phyloP scores from a whole-genome alignment of 2,329 filamentous ascomycete species.

The Diaporthe sp. region DNA sequence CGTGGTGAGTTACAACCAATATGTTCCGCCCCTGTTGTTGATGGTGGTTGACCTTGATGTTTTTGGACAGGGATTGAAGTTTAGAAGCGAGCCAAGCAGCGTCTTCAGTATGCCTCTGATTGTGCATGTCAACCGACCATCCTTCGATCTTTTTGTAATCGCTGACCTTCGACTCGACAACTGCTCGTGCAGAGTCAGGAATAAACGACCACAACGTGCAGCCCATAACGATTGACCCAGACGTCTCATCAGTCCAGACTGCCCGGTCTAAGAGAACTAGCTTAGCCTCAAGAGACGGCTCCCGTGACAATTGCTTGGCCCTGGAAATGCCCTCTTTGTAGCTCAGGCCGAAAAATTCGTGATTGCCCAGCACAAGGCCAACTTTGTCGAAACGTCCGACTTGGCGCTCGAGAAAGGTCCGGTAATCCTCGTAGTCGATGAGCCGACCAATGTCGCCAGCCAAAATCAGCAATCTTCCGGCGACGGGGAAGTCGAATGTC shows the following conservation, averaged over 20 bases:
- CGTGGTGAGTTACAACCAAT: slow-evolving; percentile 67
- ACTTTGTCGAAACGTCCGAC: slow-evolving; percentile 53
- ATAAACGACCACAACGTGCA: not conserved
- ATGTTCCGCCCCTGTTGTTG: slow-evolving; percentile 42
- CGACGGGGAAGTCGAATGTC: slow-evolving; percentile 51
- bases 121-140: slow-evolving; percentile 53
- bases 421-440: slow-evolving; percentile 56
- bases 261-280: slow-evolving; percentile 57
- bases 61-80: slow-evolving; percentile 38
- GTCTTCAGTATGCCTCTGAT: slow-evolving; percentile 55
- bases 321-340: slow-evolving; percentile 49
- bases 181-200: not conserved
- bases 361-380: slow-evolving; percentile 63
- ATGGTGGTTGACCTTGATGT: slow-evolving; percentile 17
- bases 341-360: slow-evolving; percentile 61
- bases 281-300: slow-evolving; percentile 49
- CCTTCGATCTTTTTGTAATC: slow-evolving; percentile 50
- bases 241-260: slow-evolving; percentile 58
- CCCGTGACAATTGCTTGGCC: slow-evolving; percentile 50
- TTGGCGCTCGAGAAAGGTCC: slow-evolving; percentile 58
- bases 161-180: slow-evolving; percentile 55
- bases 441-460: slow-evolving; percentile 63
- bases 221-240: not conserved
- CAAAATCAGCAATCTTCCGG: slow-evolving; percentile 55
- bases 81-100: slow-evolving; percentile 59